Percentiles rank a stretch among this genome's conserved stretches.
Conservation (phyloP, 805 yeast species). For the Candida ficus region DNA sequence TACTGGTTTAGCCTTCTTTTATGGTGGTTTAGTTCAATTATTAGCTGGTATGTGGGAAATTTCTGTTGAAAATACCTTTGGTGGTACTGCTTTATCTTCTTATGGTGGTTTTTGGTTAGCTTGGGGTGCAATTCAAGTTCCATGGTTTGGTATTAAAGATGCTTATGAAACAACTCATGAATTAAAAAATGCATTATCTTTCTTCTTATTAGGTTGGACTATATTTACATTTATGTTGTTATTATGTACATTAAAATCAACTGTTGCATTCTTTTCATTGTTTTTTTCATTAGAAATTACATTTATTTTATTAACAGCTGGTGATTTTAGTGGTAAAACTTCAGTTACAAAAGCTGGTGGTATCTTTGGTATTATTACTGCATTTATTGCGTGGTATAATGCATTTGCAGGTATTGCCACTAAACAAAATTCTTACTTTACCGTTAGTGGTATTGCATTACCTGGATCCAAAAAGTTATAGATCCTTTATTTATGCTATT, state of each 20-base stretch:
- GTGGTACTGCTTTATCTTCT: too few species aligned
- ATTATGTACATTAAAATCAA: constrained; percentile 55
- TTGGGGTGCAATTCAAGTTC: constrained; percentile 53
- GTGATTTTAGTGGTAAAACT: constrained; percentile 40
- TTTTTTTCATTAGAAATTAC: constrained; percentile 50
- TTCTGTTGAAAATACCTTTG: too few species aligned
- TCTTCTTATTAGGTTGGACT: constrained; percentile 58
- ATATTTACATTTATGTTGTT: constrained; percentile 52
- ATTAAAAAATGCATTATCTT: constrained; percentile 48
- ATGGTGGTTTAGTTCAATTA: too few species aligned
- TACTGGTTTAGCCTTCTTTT: too few species aligned
- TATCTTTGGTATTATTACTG: constrained; percentile 46
- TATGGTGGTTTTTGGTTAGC: constrained; percentile 75
- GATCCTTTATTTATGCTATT: not conserved
- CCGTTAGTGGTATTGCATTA: constrained; percentile 27
- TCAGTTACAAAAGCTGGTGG: constrained; percentile 50
- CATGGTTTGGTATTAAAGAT: constrained; percentile 52
- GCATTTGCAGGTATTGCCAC: constrained; percentile 61
- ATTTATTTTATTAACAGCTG: constrained; percentile 49
- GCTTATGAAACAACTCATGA: constrained; percentile 42
- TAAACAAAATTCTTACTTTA: constrained; percentile 43
- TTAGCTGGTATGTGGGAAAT: too few species aligned
- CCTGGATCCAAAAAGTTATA: constrained; percentile 25
- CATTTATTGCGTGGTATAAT: constrained; percentile 54
- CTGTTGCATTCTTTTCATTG: constrained; percentile 55